Evolutionary conservation across 306 rosid species (phyloP), one percentile per base, ranked within the genome.

Genomic region (Gastrolobium villosum): DNA sequence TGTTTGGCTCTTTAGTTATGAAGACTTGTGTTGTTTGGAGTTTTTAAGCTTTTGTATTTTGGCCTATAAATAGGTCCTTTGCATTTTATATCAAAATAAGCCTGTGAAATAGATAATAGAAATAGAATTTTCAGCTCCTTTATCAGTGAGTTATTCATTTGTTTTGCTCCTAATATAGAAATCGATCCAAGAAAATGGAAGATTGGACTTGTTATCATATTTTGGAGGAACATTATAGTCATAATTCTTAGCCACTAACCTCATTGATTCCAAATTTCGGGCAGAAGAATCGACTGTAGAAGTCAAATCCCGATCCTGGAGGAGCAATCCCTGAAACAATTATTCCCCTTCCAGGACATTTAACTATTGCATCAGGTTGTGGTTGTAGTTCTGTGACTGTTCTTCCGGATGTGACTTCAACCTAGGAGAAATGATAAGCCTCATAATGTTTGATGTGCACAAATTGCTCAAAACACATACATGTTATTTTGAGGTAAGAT

Each of bases 241-340:
- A 41, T 54, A 59, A 64, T 48, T 45, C 53, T 75, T 14, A 61
- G 62, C 32, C 66, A 46, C 43, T 57, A 83, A 89, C 99, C 97
- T 92, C 97, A 45, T 86, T 78, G 83, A 92, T 56, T 64, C 95
- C 91, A 7, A 7, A 0, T 79, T 89, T 87, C 5, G 97, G 99
- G 79, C 79, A 71, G 82, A 92, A 92, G 79, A 2, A 87, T 54
- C 96, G 77, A 66, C 89, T 90, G 73, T 70, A 84, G 83, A 92
- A 85, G 62, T 94, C 97, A 83, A 89, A 92, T 48, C 83, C 88
- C 0, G 95, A 92, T 39, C 75, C 89, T 0, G 87, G 80, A 74
- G 91, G 86, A 70, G 97, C 86, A 60, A 52, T 48, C 39, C 86
- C 97, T 0, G 97, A 61, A 75, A 87, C 82, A 75, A 88, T 81